Percentiles rank a stretch among this genome's conserved stretches.
These are phyloP conservation scores for Pestalotiopsis sp. DNA, from an alignment of 2,329 filamentous ascomycete genomes.

Conservation along the genomic window DNA sequence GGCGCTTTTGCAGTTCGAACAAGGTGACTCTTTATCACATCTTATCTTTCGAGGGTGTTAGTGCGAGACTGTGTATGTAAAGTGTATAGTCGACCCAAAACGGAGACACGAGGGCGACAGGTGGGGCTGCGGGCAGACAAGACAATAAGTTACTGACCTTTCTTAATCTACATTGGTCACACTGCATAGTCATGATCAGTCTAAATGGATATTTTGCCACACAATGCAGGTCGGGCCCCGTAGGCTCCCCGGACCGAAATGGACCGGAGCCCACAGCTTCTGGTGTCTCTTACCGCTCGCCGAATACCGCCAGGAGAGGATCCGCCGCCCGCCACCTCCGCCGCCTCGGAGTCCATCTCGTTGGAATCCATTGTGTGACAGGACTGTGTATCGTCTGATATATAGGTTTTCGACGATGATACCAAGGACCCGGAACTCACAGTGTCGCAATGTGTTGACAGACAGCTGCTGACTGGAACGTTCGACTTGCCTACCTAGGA, in stretches of 20 bases:
- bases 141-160: constrained; percentile 33
- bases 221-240: constrained; percentile 36
- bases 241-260: constrained; percentile 36
- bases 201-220: constrained; percentile 7
- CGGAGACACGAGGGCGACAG: background rate
- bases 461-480: background rate
- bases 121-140: background rate
- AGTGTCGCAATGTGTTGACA: background rate
- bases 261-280: constrained; percentile 16
- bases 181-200: constrained; percentile 32
- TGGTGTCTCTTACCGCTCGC: constrained; percentile 37
- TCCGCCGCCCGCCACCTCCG: constrained; percentile 30
- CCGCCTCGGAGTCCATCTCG: constrained; percentile 29
- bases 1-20: constrained; percentile 59
- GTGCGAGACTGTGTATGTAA: constrained; percentile 1
- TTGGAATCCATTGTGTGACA: background rate
- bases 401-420: background rate
- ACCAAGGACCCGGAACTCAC: background rate
- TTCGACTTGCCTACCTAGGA: background rate
- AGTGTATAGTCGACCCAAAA: background rate
- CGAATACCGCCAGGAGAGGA: constrained; percentile 37
- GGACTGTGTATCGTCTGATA: background rate
- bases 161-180: constrained; percentile 41
- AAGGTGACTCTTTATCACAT: constrained; percentile 61
- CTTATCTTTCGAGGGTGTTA: constrained; percentile 46